These are phyloP conservation scores for Schizosaccharomyces lindneri DNA, from an alignment of 805 yeast genomes.

Conservation along the genomic window DNA sequence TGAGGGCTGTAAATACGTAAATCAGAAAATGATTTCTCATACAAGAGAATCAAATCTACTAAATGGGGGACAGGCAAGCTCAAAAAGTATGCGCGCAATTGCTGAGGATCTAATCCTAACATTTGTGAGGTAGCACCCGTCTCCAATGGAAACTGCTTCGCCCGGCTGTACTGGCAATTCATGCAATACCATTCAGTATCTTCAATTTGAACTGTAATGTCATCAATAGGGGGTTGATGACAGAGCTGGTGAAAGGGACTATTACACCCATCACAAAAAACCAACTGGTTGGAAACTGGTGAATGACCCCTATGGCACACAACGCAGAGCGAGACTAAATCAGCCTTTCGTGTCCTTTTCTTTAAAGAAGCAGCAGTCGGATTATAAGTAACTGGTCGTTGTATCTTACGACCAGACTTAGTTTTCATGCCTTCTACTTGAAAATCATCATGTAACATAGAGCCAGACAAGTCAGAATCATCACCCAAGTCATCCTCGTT, in stretches of 20 bases:
- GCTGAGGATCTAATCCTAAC: conserved; percentile 12
- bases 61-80: conserved; percentile 18
- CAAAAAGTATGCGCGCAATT: conserved; percentile 16
- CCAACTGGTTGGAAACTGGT: conserved; percentile 15
- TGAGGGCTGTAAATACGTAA: conserved; percentile 18
- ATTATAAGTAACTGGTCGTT: conserved; percentile 7
- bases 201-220: conserved; percentile 17
- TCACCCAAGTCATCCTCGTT: not conserved
- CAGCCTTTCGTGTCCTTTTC: conserved; percentile 8
- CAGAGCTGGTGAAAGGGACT: conserved; percentile 19
- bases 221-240: conserved; percentile 18
- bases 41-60: conserved; percentile 16
- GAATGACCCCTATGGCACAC: conserved; percentile 17
- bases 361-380: conserved; percentile 2
- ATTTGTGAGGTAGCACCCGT: conserved; percentile 16
- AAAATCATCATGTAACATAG: conserved; percentile 6
- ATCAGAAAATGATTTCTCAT: conserved; percentile 16
- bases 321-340: conserved; percentile 12
- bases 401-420: conserved; percentile 8
- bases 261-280: conserved; percentile 19
- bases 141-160: conserved; percentile 14
- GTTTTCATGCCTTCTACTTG: conserved; percentile 8
- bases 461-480: not conserved
- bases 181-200: conserved; percentile 20
- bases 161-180: conserved; percentile 15